These are phyloP conservation scores for Medicago arabica DNA, from an alignment of 306 rosid species.

Conservation along the genomic window DNA sequence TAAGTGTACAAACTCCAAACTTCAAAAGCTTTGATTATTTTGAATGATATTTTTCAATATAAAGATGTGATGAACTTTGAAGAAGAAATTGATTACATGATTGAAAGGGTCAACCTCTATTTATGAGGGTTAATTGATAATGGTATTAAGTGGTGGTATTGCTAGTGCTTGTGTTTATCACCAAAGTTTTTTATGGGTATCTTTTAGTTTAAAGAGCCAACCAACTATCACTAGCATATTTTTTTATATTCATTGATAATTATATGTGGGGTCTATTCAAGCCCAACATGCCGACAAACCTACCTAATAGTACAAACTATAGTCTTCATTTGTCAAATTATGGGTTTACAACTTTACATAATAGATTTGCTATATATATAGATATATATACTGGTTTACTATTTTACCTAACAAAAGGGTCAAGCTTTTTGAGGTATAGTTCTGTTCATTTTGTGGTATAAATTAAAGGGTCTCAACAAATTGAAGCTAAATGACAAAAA, in stretches of 20 bases:
- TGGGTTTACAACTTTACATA: not conserved
- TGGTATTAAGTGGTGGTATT: conserved; percentile 57
- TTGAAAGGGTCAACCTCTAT: conserved; percentile 39
- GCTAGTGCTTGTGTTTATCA: conserved; percentile 77
- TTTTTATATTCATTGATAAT: conserved; percentile 7
- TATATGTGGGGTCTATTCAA: conserved; percentile 47
- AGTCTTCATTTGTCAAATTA: not conserved
- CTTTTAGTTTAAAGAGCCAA: conserved; percentile 55
- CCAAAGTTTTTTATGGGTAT: conserved; percentile 60
- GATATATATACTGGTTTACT: not conserved
- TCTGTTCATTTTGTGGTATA: conserved; percentile 42
- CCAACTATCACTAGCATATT: conserved; percentile 45
- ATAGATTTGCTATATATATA: not conserved
- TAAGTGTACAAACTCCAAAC: not conserved
- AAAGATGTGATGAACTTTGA: not conserved
- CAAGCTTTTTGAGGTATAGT: conserved; percentile 19
- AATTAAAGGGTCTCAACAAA: conserved; percentile 11
- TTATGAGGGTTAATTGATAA: conserved; percentile 51
- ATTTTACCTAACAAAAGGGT: conserved; percentile 20
- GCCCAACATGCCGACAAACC: conserved; percentile 59
- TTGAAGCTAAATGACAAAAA: conserved; percentile 41
- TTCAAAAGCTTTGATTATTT: not conserved
- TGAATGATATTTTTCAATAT: not conserved
- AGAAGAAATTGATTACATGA: conserved; percentile 20
- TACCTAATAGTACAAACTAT: conserved; percentile 36